A percentile compares a stretch with the other conserved stretches of the same genome.
Evolutionary conservation across 148 eudicot genomes (phyloP).

Genomic region (Vaccinium myrtillus): DNA sequence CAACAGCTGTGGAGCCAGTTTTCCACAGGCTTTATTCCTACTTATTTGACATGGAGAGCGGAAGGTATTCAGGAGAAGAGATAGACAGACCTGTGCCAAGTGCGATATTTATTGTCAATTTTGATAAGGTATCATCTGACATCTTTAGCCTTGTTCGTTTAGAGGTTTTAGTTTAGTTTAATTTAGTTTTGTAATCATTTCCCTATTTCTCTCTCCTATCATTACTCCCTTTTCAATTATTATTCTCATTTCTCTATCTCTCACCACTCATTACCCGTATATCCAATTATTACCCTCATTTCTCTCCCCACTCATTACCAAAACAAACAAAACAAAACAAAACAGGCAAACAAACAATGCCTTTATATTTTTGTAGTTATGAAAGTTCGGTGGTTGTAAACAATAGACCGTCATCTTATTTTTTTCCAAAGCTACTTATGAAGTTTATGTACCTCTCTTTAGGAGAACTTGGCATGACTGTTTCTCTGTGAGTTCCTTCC

Average conservation of each 20-base stretch:
- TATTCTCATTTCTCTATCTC: too few relatives aligned
- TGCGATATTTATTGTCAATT: conserved; percentile 86
- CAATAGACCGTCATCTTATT: neutral
- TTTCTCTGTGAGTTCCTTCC: conserved; percentile 9
- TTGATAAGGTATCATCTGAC: conserved; percentile 70
- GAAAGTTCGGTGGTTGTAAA: neutral
- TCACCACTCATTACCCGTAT: too few relatives aligned
- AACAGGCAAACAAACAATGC: too few relatives aligned
- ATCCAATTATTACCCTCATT: too few relatives aligned
- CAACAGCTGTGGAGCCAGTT: conserved; percentile 81
- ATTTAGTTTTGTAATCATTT: too few relatives aligned
- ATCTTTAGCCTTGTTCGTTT: neutral
- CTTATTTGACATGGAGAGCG: conserved; percentile 69
- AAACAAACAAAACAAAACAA: too few relatives aligned
- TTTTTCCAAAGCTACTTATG: neutral
- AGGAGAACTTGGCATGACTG: neutral
- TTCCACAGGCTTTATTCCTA: conserved; percentile 80
- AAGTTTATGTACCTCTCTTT: neutral
- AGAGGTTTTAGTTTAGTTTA: too few relatives aligned
- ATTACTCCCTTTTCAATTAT: too few relatives aligned
- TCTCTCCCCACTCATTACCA: too few relatives aligned
- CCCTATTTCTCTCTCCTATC: too few relatives aligned
- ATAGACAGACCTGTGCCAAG: conserved; percentile 77
- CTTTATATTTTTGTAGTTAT: neutral
- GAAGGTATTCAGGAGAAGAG: conserved; percentile 48